A percentile compares a stretch with the other conserved stretches of the same genome.
phyloP scores from a whole-genome alignment of 805 yeast genomes.

The Candida cerambycidarum region DNA sequence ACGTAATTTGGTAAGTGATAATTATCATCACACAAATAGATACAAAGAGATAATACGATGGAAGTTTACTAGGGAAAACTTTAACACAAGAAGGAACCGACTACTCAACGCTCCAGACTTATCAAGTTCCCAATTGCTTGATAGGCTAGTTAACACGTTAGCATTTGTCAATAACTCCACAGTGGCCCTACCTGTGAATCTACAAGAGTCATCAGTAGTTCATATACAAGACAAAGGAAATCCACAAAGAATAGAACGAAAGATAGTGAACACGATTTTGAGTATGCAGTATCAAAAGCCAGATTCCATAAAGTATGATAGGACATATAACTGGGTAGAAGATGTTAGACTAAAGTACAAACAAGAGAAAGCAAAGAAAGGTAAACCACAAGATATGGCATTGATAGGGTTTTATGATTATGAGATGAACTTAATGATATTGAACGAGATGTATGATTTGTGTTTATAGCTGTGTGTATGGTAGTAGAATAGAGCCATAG shows the following conservation, averaged over 20 bases:
- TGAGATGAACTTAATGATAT: conserved; percentile 25
- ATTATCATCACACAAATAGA: conserved; percentile 10
- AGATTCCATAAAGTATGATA: conserved; percentile 24
- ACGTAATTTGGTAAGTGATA: conserved; percentile 24
- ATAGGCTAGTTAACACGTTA: conserved; percentile 26
- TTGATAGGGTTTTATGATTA: conserved; percentile 25
- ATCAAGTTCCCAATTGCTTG: conserved; percentile 18
- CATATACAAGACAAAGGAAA: conserved; percentile 5
- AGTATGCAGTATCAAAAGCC: conserved; percentile 24
- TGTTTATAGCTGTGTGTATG: too few relatives aligned
- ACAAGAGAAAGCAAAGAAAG: conserved; percentile 7
- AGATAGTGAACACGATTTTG: conserved; percentile 24
- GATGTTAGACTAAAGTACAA: conserved; percentile 11
- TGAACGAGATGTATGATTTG: conserved; percentile 26
- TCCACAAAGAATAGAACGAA: conserved; percentile 21
- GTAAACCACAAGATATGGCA: conserved; percentile 1
- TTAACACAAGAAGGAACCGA: conserved; percentile 13
- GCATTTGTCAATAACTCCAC: conserved; percentile 34
- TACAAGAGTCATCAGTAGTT: conserved; percentile 5
- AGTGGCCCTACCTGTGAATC: conserved; percentile 17
- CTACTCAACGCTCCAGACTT: conserved; percentile 11
- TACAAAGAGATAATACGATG: conserved; percentile 27
- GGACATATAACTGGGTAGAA: conserved; percentile 22
- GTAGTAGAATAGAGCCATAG: too few relatives aligned
- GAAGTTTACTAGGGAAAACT: conserved; percentile 22